Conservation (phyloP, 176 grass and related monocot species). For the Echinochloa phyllopogon region DNA sequence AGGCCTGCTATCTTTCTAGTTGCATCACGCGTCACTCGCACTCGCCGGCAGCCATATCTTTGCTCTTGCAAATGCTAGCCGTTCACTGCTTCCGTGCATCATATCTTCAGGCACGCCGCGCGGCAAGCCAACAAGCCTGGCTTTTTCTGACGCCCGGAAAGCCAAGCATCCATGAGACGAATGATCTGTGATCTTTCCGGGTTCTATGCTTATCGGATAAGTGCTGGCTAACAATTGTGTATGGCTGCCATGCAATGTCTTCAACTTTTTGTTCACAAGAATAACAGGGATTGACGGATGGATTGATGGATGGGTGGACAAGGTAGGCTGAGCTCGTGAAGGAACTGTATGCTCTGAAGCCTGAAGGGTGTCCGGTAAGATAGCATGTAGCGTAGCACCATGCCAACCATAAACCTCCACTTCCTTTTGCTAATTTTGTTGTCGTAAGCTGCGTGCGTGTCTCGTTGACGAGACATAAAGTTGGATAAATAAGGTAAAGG, state of each 20-base stretch:
- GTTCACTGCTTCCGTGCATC: not conserved
- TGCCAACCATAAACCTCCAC: not conserved
- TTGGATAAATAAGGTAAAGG: not conserved
- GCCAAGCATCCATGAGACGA: not conserved
- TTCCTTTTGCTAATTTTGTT: not conserved
- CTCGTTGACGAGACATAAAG: conserved; percentile 28
- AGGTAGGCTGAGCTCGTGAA: not conserved
- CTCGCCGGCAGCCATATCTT: not conserved
- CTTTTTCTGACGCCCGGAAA: not conserved
- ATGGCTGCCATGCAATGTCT: not conserved
- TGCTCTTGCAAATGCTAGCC: not conserved
- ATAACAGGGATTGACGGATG: not conserved
- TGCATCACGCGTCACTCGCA: conserved; percentile 29
- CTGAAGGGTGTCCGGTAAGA: not conserved
- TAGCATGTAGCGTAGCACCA: not conserved
- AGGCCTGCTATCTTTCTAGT: not conserved
- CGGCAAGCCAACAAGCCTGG: not conserved
- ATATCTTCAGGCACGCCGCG: not conserved
- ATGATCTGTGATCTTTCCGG: not conserved
- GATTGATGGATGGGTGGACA: not conserved
- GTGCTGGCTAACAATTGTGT: not conserved
- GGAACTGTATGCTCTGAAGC: not conserved
- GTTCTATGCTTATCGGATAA: not conserved
- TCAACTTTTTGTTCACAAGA: conserved; percentile 12
- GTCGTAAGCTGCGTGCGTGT: not conserved